Evolutionary conservation across 345 rosid species (phyloP).

Genomic region (Kernera saxatilis): DNA sequence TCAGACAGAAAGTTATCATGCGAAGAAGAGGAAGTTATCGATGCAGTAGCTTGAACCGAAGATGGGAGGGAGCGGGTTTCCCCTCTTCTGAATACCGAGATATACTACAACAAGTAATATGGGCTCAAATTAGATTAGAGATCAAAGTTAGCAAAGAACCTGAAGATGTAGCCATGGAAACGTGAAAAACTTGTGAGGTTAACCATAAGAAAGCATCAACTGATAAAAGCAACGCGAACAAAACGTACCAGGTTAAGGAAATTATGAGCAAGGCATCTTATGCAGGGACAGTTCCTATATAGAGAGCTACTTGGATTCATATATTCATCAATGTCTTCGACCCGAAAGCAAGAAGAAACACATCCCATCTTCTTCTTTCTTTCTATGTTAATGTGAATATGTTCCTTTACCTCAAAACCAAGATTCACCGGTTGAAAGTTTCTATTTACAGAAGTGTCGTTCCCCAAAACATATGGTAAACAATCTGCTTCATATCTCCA

Average conservation of each 20-base stretch:
- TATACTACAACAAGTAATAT: slow-evolving; percentile 42
- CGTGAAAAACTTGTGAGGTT: background rate
- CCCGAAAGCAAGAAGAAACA: slow-evolving; percentile 76
- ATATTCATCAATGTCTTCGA: slow-evolving; percentile 67
- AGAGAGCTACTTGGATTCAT: slow-evolving; percentile 63
- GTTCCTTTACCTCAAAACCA: slow-evolving; percentile 17
- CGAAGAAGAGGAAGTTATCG: slow-evolving; percentile 62
- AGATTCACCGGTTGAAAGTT: background rate
- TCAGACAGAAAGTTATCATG: slow-evolving; percentile 82
- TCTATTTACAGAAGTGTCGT: slow-evolving; percentile 16
- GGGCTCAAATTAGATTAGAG: background rate
- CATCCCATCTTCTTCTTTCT: slow-evolving; percentile 62
- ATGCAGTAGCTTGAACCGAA: slow-evolving; percentile 62
- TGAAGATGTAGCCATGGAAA: background rate
- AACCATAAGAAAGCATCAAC: background rate
- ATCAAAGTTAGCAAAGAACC: background rate
- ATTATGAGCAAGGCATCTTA: slow-evolving; percentile 68
- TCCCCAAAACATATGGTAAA: slow-evolving; percentile 1
- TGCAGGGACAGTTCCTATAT: slow-evolving; percentile 81
- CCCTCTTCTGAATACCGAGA: slow-evolving; percentile 66
- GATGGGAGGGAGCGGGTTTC: slow-evolving; percentile 71
- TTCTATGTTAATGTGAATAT: background rate
- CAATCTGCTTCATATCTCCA: slow-evolving; percentile 11
- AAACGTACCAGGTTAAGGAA: slow-evolving; percentile 60
- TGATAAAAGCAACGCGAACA: background rate